Evolutionary conservation across 2,329 filamentous ascomycete genomes (phyloP).

Genomic region (Pezicula neosporulosa): DNA sequence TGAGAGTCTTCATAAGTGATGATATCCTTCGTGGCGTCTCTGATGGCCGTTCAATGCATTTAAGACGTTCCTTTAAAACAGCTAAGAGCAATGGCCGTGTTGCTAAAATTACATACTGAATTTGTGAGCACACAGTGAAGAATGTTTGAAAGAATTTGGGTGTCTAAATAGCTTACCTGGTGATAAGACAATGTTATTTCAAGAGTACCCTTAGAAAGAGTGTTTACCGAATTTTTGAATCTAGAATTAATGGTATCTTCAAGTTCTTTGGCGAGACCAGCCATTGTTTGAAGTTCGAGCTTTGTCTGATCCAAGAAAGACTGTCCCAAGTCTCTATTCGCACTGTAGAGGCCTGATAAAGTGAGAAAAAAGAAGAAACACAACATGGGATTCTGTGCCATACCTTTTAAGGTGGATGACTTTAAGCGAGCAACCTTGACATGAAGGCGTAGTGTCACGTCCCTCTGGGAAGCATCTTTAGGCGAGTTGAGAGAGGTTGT

Average conservation of each 20-base stretch:
- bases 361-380: background rate
- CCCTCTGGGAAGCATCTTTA: constrained; percentile 20
- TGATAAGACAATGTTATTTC: constrained; percentile 36
- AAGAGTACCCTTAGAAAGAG: constrained; percentile 33
- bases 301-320: constrained; percentile 34
- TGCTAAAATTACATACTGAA: constrained; percentile 34
- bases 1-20: constrained; percentile 30
- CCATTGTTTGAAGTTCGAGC: constrained; percentile 33
- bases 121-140: background rate
- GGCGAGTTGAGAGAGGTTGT: constrained; percentile 27
- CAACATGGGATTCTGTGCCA: constrained; percentile 3
- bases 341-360: constrained; percentile 31
- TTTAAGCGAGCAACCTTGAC: constrained; percentile 33
- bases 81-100: constrained; percentile 35
- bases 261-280: constrained; percentile 35
- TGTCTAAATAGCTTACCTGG: constrained; percentile 24
- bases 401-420: constrained; percentile 33
- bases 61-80: constrained; percentile 33
- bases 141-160: background rate
- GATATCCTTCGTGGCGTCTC: constrained; percentile 32
- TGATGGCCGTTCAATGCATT: constrained; percentile 16
- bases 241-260: constrained; percentile 32
- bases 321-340: constrained; percentile 29
- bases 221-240: constrained; percentile 31
- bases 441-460: constrained; percentile 30